Conservation (phyloP, 768 basidiomycete genomes). For the Lactarius hengduanensis region DNA sequence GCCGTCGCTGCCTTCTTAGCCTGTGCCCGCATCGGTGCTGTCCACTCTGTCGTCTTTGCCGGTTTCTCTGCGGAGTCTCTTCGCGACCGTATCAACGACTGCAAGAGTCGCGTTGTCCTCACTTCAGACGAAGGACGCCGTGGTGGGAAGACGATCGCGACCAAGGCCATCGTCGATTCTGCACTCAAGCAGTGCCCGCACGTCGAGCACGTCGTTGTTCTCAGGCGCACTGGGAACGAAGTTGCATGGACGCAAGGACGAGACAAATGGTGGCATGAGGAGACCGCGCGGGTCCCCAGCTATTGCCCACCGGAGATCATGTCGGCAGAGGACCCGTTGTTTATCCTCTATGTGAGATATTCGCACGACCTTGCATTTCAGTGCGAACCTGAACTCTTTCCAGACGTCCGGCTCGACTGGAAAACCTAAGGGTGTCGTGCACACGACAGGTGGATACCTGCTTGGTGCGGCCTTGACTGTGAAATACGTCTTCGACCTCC, state of each 20-base stretch:
- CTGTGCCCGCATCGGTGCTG: slow-evolving; percentile 93
- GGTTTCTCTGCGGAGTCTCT: slow-evolving; percentile 95
- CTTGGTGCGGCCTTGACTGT: slow-evolving; percentile 89
- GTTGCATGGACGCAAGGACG: slow-evolving; percentile 80
- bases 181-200: slow-evolving; percentile 81
- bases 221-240: slow-evolving; percentile 80
- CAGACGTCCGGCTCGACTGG: slow-evolving; percentile 94
- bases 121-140: slow-evolving; percentile 93
- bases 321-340: slow-evolving; percentile 92
- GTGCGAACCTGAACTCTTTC: background rate
- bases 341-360: slow-evolving; percentile 91
- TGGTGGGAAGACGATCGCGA: slow-evolving; percentile 93
- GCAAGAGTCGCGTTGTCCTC: slow-evolving; percentile 86
- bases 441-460: slow-evolving; percentile 86
- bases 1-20: slow-evolving; percentile 96
- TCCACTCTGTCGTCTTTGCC: slow-evolving; percentile 97
- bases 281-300: slow-evolving; percentile 73
- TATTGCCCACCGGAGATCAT: slow-evolving; percentile 90
- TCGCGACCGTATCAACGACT: slow-evolving; percentile 89
- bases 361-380: background rate
- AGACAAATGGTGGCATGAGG: slow-evolving; percentile 98
- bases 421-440: slow-evolving; percentile 96
- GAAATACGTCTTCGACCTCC: slow-evolving; percentile 97
- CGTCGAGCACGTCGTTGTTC: slow-evolving; percentile 89
- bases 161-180: slow-evolving; percentile 89